These are phyloP conservation scores for Carex parvula DNA, from an alignment of 176 grass and related monocot species.

Conservation along the genomic window DNA sequence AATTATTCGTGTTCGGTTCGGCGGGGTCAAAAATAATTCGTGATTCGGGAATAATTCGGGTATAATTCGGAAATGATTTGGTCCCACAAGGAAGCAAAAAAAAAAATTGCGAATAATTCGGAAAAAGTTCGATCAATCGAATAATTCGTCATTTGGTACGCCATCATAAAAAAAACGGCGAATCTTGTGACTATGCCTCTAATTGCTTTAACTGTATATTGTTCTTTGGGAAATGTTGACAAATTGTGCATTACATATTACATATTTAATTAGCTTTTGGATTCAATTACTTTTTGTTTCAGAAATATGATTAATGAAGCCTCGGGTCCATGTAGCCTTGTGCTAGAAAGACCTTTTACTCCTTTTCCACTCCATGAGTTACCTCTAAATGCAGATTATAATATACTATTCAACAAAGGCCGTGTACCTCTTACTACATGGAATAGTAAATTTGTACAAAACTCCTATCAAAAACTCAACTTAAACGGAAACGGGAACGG, in stretches of 20 bases:
- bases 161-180: too few relatives aligned
- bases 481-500: conserved; percentile 25
- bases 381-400: conserved; percentile 63
- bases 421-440: conserved; percentile 57
- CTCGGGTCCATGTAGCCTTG: conserved; percentile 59
- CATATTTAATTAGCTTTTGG: neutral
- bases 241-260: neutral
- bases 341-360: conserved; percentile 87
- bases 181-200: neutral
- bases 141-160: too few relatives aligned
- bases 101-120: too few relatives aligned
- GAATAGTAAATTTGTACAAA: conserved; percentile 41
- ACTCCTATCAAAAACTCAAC: conserved; percentile 34
- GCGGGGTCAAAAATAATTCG: too few relatives aligned
- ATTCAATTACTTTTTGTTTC: conserved; percentile 13
- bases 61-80: too few relatives aligned
- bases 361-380: conserved; percentile 89
- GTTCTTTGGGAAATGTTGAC: neutral
- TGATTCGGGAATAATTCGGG: too few relatives aligned
- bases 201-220: neutral
- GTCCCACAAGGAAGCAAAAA: too few relatives aligned
- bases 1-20: too few relatives aligned
- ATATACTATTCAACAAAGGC: conserved; percentile 80
- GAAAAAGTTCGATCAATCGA: too few relatives aligned
- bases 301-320: conserved; percentile 58